Evolutionary conservation across 352 stramenopile species (phyloP).

Genomic region (Thalassiosira sp.): DNA sequence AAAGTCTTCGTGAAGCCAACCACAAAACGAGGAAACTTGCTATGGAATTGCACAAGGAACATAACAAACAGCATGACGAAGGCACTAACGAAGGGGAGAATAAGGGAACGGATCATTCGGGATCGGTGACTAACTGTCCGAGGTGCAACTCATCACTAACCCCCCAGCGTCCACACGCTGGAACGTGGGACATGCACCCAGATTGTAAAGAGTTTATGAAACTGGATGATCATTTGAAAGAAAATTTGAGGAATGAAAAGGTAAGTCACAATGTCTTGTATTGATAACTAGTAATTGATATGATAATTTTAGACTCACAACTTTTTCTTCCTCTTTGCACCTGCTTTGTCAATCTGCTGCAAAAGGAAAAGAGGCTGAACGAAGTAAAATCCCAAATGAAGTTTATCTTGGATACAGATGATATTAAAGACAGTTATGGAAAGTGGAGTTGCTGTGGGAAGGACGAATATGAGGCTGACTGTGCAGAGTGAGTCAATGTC

Average conservation of each 20-base stretch:
- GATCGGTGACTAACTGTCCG: slow-evolving; percentile 5
- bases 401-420: slow-evolving; percentile 75
- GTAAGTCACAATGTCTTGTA: too few species aligned
- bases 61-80: slow-evolving; percentile 22
- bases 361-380: slow-evolving; percentile 61
- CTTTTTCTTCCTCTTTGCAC: too few species aligned
- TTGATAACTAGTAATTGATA: too few species aligned
- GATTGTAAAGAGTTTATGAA: slow-evolving; percentile 69
- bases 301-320: too few species aligned
- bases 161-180: slow-evolving; percentile 25
- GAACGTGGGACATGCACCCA: slow-evolving; percentile 59
- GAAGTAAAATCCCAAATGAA: slow-evolving; percentile 72
- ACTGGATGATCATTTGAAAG: slow-evolving; percentile 67
- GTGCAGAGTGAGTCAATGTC: slow-evolving; percentile 24
- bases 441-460: slow-evolving; percentile 64
- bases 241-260: slow-evolving; percentile 69
- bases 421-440: slow-evolving; percentile 55
- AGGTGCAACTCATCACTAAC: slow-evolving; percentile 27
- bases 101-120: neutral
- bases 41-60: slow-evolving; percentile 48
- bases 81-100: neutral
- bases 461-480: slow-evolving; percentile 42
- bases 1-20: slow-evolving; percentile 43
- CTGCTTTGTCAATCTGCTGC: too few species aligned
- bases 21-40: slow-evolving; percentile 44